Conservation (phyloP, 805 yeast genomes). For the Ogataea paradorogensis region DNA sequence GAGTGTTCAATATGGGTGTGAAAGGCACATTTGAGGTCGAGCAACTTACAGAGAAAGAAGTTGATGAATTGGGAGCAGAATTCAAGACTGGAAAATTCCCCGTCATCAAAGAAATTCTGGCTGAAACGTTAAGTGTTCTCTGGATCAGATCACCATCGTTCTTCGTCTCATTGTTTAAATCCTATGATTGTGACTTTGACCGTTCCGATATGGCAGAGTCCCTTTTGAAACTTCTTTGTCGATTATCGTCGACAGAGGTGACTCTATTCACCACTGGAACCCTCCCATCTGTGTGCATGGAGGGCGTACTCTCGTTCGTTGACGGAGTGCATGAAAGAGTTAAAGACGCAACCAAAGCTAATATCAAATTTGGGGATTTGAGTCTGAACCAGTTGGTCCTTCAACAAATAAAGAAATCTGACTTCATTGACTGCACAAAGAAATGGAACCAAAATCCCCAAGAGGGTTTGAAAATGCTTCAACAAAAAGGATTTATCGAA, state of each 20-base stretch:
- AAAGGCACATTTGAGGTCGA: conserved; percentile 27
- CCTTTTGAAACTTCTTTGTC: conserved; percentile 66
- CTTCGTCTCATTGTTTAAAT: conserved; percentile 72
- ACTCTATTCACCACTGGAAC: conserved; percentile 75
- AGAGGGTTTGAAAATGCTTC: conserved; percentile 63
- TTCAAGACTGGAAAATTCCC: conserved; percentile 47
- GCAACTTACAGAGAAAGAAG: conserved; percentile 26
- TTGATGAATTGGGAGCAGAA: conserved; percentile 28
- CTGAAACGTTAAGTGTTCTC: conserved; percentile 77
- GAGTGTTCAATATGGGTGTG: conserved; percentile 30
- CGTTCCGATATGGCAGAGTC: conserved; percentile 72
- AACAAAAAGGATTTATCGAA: conserved; percentile 62
- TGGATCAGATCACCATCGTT: conserved; percentile 81
- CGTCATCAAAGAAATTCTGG: conserved; percentile 69
- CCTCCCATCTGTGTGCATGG: conserved; percentile 92
- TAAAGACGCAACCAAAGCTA: conserved; percentile 31
- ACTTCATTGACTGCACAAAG: conserved; percentile 72
- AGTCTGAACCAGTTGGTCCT: conserved; percentile 34
- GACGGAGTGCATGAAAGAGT: conserved; percentile 57
- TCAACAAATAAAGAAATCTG: conserved; percentile 58
- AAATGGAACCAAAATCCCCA: conserved; percentile 77
- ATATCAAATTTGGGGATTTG: conserved; percentile 18
- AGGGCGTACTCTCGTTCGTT: conserved; percentile 74
- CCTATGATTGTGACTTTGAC: conserved; percentile 89
- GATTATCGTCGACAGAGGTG: conserved; percentile 80